Base-by-base conservation (phyloP, 129 eudicot species). In the Artemisia argyi region DNA sequence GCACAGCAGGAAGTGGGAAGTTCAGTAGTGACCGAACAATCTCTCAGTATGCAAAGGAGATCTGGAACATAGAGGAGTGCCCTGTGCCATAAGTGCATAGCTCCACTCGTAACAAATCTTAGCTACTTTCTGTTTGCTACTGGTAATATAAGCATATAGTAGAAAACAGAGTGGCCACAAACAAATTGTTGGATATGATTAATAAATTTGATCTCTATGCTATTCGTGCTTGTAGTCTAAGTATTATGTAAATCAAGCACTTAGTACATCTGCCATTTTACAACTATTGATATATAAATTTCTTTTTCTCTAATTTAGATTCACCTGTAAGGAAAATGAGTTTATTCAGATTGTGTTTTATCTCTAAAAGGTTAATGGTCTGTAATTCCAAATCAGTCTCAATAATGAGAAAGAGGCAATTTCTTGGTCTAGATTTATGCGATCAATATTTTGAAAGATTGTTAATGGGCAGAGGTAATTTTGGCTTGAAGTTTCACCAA, bases 1-100 rank as follows among this genome's bases (percentile, higher is more conserved):
- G 99, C 88, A 95, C 99, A 7, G 96, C 97, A 13, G 99, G 99
- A 61, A 88, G 99, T 68, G 99, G 99, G 58, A 91, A 95, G 73
- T 95, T 95, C 72, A 95, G 99, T 80, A 95, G 99, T 67, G 99
- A 95, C 79, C 81, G 99, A 46, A 95, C 99, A 35, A 95, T 95
- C 71, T 81, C 90, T 20, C 99, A 95, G 53, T 95, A 95, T 50
- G 99, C 96, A 15, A 88, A 74, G 32, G 97, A 95, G 77, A 95
- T 95, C 26, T 91, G 99, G 99, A 88, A 88, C 48, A 95, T 95
- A 46, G 76, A 84, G 66, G 83, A 74, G 64, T 88, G 96, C 70
- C 88, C 80, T 53, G 88, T 93, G 51, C 94, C 94, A 74, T 80
- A 66, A 73, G 26, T 65, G 66, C 71, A 67, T 67, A 73, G 30